A percentile compares a stretch with the other conserved stretches of the same genome.
phyloP scores from a whole-genome alignment of 805 yeast species.

The Kazachstania taianensis region DNA sequence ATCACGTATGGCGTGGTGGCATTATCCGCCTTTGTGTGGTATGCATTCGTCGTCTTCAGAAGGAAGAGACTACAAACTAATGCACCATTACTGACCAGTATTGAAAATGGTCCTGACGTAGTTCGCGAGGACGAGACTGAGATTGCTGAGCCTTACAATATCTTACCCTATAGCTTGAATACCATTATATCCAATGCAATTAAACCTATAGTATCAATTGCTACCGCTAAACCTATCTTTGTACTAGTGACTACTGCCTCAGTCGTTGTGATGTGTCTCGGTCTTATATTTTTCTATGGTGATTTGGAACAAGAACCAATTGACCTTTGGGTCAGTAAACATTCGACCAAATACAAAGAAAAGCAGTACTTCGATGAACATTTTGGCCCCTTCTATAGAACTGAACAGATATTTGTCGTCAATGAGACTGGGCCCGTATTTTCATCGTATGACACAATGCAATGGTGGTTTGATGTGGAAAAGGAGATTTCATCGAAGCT shows the following conservation, averaged over 20 bases:
- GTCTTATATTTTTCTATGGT: constrained; percentile 37
- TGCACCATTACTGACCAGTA: not conserved
- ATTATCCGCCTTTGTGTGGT: constrained; percentile 10
- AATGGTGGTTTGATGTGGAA: constrained; percentile 90
- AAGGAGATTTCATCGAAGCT: constrained; percentile 33
- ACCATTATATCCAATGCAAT: constrained; percentile 1
- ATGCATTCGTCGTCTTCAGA: constrained; percentile 10
- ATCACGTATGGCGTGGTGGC: constrained; percentile 34
- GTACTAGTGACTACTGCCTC: constrained; percentile 39
- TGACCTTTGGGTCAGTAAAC: constrained; percentile 80
- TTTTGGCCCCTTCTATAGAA: constrained; percentile 87
- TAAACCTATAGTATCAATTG: constrained; percentile 24
- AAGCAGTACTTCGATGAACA: constrained; percentile 61
- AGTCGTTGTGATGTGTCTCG: constrained; percentile 22
- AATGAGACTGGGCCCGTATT: constrained; percentile 62
- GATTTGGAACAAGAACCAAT: constrained; percentile 71
- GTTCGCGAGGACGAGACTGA: no score
- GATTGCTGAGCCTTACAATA: no score
- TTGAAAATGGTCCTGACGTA: no score
- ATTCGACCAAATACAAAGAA: constrained; percentile 58
- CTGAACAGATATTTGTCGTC: constrained; percentile 71
- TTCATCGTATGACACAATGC: constrained; percentile 47
- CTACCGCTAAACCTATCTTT: constrained; percentile 50
- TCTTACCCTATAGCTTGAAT: constrained; percentile 1
- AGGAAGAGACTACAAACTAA: not conserved